Evolutionary conservation across 306 rosid genomes (phyloP).

Genomic region (Medicago ruthenica): DNA sequence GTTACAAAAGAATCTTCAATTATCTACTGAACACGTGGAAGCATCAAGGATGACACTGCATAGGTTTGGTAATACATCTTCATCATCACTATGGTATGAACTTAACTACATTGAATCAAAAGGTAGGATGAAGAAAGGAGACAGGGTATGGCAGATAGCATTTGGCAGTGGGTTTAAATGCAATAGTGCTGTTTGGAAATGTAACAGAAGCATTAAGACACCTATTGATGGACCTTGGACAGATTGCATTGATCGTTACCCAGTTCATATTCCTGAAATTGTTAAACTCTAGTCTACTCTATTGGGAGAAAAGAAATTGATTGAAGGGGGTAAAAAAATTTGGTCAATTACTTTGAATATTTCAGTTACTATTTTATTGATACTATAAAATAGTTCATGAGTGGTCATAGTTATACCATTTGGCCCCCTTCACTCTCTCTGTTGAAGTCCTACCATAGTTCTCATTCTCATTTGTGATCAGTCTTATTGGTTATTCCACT

Average conservation of each 20-base stretch:
- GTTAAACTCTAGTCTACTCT: slow-evolving; percentile 65
- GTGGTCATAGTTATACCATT: too few relatives aligned
- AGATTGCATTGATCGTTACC: slow-evolving; percentile 84
- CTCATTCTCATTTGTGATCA: slow-evolving; percentile 27
- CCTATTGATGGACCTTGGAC: slow-evolving; percentile 78
- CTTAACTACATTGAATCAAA: slow-evolving; percentile 79
- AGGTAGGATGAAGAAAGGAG: slow-evolving; percentile 89
- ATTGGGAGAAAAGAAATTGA: background rate
- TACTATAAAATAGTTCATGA: too few relatives aligned
- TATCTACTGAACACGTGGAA: slow-evolving; percentile 86
- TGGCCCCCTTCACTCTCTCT: background rate
- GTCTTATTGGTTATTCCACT: slow-evolving; percentile 31
- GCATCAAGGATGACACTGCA: slow-evolving; percentile 96
- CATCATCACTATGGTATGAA: slow-evolving; percentile 97
- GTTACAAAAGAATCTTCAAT: slow-evolving; percentile 90
- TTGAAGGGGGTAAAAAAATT: background rate
- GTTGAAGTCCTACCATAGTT: slow-evolving; percentile 25
- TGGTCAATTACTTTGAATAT: background rate
- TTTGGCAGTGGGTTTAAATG: slow-evolving; percentile 95
- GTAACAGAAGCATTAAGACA: slow-evolving; percentile 68
- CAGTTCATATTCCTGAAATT: slow-evolving; percentile 89
- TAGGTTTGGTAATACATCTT: slow-evolving; percentile 89
- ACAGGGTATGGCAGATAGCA: slow-evolving; percentile 93
- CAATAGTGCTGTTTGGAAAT: slow-evolving; percentile 94
- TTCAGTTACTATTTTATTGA: too few relatives aligned